Evolutionary conservation across 2,329 filamentous ascomycete genomes (phyloP), one percentile per base, ranked within the genome.

Genomic region (Scedosporium minutisporum): DNA sequence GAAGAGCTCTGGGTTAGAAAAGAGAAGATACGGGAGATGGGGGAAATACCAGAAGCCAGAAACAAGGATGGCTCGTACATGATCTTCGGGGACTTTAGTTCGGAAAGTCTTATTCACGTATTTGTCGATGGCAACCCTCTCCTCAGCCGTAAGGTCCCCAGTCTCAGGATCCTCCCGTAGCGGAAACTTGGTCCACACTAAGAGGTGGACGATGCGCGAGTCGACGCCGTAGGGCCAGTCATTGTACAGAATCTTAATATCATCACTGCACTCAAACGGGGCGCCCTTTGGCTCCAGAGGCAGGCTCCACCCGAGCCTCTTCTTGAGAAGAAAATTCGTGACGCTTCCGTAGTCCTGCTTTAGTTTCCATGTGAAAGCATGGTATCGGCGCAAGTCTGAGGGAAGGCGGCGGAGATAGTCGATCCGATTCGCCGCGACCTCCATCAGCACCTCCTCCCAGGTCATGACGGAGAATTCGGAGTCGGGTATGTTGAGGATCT

Each of bases 191-290:
- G 90, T 95, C 93, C 93, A 97, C 12, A 96, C 86, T 4, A 96
- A 90, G 2, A 97, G 78, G 72, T 97, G 93, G 16, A 90, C 83
- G 66, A 96, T 93, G 60, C 83, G 80, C 57, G 78, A 71, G 68
- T 95, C 91, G 61, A 97, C 80, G 0, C 91, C 92, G 70, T 97
- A 97, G 0, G 93, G 93, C 90, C 92, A 97, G 79, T 97, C 93
- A 71, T 97, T 97, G 75, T 83, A 85, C 48, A 96, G 74, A 58
- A 96, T 87, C 73, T 86, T 91, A 68, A 87, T 76, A 69, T 95
- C 88, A 9, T 78, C 77, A 0, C 73, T 73, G 62, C 67, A 69
- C 65, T 76, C 74, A 65, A 85, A 81, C 0, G 79, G 79, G 25
- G 61, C 65, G 18, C 69, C 70, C 3, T 68, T 66, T 7, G 74